A percentile compares a stretch with the other conserved stretches of the same genome.
Evolutionary conservation across 176 grass and related monocot species (phyloP).

Genomic region (Ampelocalamus luodianensis): DNA sequence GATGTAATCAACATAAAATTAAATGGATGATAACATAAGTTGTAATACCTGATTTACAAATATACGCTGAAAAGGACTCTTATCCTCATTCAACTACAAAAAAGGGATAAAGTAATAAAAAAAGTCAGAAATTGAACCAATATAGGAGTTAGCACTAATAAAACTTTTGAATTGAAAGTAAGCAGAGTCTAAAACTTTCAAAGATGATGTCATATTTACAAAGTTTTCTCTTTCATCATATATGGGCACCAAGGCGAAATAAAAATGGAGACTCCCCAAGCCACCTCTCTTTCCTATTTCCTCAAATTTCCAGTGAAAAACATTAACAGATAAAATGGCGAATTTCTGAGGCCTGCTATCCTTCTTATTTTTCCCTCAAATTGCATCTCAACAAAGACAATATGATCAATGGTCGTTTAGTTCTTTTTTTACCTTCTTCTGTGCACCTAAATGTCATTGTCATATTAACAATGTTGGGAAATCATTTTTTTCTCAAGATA

Average conservation of each 20-base stretch:
- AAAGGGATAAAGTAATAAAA: not conserved
- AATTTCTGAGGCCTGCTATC: not conserved
- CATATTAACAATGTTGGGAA: not conserved
- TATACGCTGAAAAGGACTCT: conserved; percentile 97
- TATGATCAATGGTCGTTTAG: not conserved
- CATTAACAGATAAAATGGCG: not conserved
- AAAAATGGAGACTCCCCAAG: not conserved
- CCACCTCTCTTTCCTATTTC: not conserved
- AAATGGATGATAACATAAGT: conserved; percentile 3
- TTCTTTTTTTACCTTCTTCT: not conserved
- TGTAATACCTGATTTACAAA: conserved; percentile 96
- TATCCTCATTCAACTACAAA: conserved; percentile 96
- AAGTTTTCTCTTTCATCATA: conserved; percentile 10
- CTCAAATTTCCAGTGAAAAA: not conserved
- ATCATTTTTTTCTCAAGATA: not conserved
- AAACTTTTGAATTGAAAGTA: conserved; percentile 6
- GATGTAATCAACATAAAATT: conserved; percentile 25
- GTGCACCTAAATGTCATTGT: not conserved
- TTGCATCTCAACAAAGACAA: not conserved
- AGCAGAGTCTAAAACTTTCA: not conserved
- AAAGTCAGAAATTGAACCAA: conserved; percentile 22
- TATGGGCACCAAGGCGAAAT: not conserved
- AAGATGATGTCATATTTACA: conserved; percentile 10
- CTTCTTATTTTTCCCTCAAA: not conserved
- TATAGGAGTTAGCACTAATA: conserved; percentile 9